Conservation (phyloP, 768 basidiomycete genomes). For the Panaeolus papilionaceus region DNA sequence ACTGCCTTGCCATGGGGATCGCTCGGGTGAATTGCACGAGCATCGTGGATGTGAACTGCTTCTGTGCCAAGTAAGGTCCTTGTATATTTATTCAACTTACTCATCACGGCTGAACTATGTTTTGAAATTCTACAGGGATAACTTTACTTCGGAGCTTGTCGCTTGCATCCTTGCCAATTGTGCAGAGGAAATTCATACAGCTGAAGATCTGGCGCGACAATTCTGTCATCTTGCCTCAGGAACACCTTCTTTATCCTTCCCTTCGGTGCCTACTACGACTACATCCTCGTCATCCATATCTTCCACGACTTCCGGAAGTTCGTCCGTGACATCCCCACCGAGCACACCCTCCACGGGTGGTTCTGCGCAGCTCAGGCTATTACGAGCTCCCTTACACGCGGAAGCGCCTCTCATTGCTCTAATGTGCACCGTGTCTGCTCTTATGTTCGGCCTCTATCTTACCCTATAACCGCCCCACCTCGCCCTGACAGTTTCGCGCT, state of each 20-base stretch:
- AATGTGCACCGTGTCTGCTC: neutral
- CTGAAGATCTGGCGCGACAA: constrained; percentile 51
- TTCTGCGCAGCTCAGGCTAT: neutral
- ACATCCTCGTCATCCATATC: neutral
- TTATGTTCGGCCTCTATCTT: neutral
- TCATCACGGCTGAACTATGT: neutral
- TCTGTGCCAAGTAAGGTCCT: constrained; percentile 44
- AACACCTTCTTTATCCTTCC: constrained; percentile 43
- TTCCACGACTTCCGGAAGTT: neutral
- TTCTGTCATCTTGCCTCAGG: constrained; percentile 51
- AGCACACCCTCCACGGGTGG: neutral
- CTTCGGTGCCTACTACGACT: constrained; percentile 31
- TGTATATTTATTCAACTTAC: neutral
- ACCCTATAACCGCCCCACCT: neutral
- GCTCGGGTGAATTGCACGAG: constrained; percentile 48
- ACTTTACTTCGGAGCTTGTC: constrained; percentile 43
- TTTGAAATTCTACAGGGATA: constrained; percentile 28
- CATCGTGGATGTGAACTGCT: constrained; percentile 55
- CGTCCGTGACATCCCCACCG: neutral
- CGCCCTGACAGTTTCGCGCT: neutral
- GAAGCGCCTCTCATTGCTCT: neutral
- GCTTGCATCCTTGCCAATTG: constrained; percentile 45
- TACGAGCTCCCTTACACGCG: neutral
- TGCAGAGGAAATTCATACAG: constrained; percentile 40
- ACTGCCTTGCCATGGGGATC: constrained; percentile 48